phyloP scores from a whole-genome alignment of 1,284 basidiomycete species.

The Ganoderma boninense region DNA sequence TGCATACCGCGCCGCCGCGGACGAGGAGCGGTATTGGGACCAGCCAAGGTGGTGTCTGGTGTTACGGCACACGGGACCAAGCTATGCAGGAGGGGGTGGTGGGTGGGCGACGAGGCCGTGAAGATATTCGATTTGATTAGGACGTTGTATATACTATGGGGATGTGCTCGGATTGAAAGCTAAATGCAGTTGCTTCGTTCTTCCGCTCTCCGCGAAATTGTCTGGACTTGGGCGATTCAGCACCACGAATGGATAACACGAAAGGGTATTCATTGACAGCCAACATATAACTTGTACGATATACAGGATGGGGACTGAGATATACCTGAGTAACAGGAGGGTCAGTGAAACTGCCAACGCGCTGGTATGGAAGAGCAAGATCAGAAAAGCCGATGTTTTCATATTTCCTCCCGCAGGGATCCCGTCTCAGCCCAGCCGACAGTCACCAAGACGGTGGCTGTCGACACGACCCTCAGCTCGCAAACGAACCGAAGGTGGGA shows the following conservation, averaged over 20 bases:
- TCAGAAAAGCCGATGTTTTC: conserved; percentile 82
- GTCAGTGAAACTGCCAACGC: background rate
- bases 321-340: background rate
- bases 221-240: too few relatives aligned
- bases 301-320: background rate
- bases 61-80: background rate
- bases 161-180: background rate
- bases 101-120: background rate
- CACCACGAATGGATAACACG: background rate
- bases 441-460: conserved; percentile 59
- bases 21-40: background rate
- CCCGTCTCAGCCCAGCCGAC: conserved; percentile 45
- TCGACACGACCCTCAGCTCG: conserved; percentile 45
- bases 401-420: conserved; percentile 52
- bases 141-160: background rate
- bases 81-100: background rate
- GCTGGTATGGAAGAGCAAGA: conserved; percentile 21
- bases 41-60: background rate
- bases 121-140: background rate
- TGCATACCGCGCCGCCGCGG: conserved; percentile 3
- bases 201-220: too few relatives aligned
- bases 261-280: background rate
- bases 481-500: conserved; percentile 42
- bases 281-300: background rate
- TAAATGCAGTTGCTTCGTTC: too few relatives aligned